Evolutionary conservation across 1,284 basidiomycete species (phyloP).

Genomic region (Puccinia brachypodii): DNA sequence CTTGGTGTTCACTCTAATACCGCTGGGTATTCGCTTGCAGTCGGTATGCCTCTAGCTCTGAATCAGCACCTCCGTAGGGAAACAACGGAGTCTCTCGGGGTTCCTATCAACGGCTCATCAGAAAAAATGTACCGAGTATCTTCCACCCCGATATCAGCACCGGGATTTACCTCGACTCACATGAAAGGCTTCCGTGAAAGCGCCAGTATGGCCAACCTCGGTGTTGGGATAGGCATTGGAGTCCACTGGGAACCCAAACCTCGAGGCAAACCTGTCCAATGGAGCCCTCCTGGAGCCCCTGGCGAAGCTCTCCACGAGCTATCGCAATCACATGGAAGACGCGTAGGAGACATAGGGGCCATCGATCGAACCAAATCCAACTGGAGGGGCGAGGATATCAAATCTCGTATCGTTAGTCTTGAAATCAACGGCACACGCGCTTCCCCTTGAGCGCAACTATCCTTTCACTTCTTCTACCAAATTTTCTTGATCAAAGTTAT

Average conservation of each 20-base stretch:
- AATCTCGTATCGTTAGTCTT: neutral
- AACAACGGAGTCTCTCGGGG: constrained; percentile 26
- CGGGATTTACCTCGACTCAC: constrained; percentile 22
- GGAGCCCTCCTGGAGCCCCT: constrained; percentile 26
- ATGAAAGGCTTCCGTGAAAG: constrained; percentile 28
- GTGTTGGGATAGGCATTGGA: constrained; percentile 37
- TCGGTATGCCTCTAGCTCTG: constrained; percentile 11
- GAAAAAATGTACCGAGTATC: constrained; percentile 32
- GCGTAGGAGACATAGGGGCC: neutral
- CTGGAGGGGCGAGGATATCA: constrained; percentile 36
- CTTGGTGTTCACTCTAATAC: neutral
- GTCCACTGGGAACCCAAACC: constrained; percentile 33
- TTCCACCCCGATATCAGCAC: constrained; percentile 23
- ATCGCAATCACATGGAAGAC: neutral
- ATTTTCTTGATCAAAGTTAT: constrained; percentile 24
- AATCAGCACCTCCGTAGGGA: constrained; percentile 35
- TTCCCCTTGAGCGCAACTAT: neutral
- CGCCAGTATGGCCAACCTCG: constrained; percentile 19
- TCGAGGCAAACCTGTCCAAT: constrained; percentile 21
- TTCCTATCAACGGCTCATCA: constrained; percentile 11
- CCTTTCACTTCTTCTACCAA: neutral
- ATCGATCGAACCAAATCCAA: constrained; percentile 39
- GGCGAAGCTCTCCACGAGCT: neutral
- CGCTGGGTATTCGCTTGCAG: neutral
- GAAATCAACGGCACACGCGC: constrained; percentile 2